Conservation (phyloP, 257 asterid genomes). For the Primulina huaijiensis region DNA sequence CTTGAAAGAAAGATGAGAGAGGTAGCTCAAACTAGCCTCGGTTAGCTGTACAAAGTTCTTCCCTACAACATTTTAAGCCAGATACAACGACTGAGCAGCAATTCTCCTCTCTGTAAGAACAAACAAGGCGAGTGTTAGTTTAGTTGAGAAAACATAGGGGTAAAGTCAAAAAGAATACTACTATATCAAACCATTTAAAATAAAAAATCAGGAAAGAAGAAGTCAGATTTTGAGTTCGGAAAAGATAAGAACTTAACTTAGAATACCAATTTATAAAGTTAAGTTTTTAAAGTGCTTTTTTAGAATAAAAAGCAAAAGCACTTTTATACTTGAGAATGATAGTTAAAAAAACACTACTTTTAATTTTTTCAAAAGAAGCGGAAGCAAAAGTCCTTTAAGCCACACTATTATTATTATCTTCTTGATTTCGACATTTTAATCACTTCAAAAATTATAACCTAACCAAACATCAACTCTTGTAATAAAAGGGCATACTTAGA, state of each 20-base stretch:
- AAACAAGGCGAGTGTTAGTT: neutral
- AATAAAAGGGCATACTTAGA: neutral
- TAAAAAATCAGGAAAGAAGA: too few relatives aligned
- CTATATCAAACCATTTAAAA: neutral
- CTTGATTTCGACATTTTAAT: neutral
- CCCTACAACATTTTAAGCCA: conserved; percentile 36
- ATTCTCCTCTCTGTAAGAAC: conserved; percentile 74
- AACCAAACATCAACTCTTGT: neutral
- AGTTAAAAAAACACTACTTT: too few relatives aligned
- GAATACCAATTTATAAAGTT: neutral
- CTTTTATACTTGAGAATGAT: too few relatives aligned
- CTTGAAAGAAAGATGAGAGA: conserved; percentile 24
- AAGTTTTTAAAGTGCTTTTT: too few relatives aligned
- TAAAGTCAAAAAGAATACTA: too few relatives aligned
- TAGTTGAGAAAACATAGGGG: neutral
- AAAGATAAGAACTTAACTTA: neutral
- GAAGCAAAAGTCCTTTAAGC: neutral
- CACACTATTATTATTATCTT: neutral
- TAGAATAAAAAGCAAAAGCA: too few relatives aligned
- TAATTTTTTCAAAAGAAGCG: too few relatives aligned
- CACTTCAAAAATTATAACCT: neutral
- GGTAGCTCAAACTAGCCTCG: conserved; percentile 42
- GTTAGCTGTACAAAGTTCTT: conserved; percentile 66
- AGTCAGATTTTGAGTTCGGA: too few relatives aligned
- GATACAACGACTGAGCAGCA: conserved; percentile 42